These are phyloP conservation scores for Chrysosporium keratinophilum DNA, from an alignment of 2,329 filamentous ascomycete genomes.

Conservation along the genomic window DNA sequence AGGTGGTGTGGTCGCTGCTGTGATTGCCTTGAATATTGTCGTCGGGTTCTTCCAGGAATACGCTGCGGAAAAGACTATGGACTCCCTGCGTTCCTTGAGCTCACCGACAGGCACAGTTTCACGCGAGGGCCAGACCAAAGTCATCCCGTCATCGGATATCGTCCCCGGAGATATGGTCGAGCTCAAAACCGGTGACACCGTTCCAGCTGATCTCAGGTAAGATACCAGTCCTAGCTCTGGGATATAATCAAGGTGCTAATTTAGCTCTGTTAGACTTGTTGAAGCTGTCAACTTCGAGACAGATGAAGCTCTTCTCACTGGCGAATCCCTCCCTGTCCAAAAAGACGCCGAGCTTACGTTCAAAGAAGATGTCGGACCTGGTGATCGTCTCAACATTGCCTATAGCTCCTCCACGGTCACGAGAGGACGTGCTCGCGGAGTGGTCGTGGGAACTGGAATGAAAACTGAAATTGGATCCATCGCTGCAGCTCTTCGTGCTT, in stretches of 20 bases:
- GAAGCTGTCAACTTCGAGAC: slow-evolving; percentile 51
- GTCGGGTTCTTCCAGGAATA: slow-evolving; percentile 49
- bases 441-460: slow-evolving; percentile 52
- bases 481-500: slow-evolving; percentile 52
- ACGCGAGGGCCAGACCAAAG: slow-evolving; percentile 40
- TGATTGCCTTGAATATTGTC: slow-evolving; percentile 49
- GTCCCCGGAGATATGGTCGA: slow-evolving; percentile 52
- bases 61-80: slow-evolving; percentile 46
- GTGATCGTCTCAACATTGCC: slow-evolving; percentile 52
- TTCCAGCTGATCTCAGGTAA: slow-evolving; percentile 38
- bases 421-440: slow-evolving; percentile 50
- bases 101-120: slow-evolving; percentile 44
- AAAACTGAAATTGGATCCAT: slow-evolving; percentile 56
- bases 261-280: slow-evolving; percentile 29
- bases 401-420: slow-evolving; percentile 54
- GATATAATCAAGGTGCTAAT: not conserved
- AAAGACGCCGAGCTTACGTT: slow-evolving; percentile 44
- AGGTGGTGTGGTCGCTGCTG: slow-evolving; percentile 48
- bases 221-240: not conserved
- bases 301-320: slow-evolving; percentile 53
- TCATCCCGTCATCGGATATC: slow-evolving; percentile 45
- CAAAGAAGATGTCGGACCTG: slow-evolving; percentile 44
- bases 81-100: slow-evolving; percentile 42
- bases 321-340: slow-evolving; percentile 51
- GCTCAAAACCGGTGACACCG: slow-evolving; percentile 39